Evolutionary conservation across 441 rosid genomes (phyloP).

Genomic region (Adansonia gregorii): DNA sequence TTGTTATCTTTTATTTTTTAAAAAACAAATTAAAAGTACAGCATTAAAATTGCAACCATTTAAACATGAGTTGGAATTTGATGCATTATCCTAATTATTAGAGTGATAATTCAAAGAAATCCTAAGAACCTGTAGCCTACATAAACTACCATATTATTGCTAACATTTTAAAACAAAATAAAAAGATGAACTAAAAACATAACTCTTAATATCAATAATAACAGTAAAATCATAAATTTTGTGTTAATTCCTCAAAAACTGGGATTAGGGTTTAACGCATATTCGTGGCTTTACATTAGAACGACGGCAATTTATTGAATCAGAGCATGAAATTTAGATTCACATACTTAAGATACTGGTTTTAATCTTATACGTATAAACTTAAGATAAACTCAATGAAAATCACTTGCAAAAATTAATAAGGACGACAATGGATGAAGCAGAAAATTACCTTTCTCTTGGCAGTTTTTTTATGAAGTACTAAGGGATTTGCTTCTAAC

Average conservation of each 20-base stretch:
- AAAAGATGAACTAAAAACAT: too few relatives aligned
- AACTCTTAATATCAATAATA: too few relatives aligned
- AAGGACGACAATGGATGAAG: not conserved
- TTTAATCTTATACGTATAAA: not conserved
- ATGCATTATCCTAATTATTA: too few relatives aligned
- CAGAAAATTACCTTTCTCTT: not conserved
- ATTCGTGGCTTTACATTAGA: too few relatives aligned
- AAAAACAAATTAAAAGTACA: too few relatives aligned
- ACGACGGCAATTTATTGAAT: not conserved
- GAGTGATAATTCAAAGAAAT: not conserved
- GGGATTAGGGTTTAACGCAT: not conserved
- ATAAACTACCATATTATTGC: not conserved
- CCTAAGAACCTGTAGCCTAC: not conserved
- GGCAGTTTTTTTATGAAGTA: not conserved
- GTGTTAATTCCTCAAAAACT: not conserved
- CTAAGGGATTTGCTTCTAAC: not conserved
- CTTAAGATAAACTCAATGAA: not conserved
- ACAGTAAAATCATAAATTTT: not conserved
- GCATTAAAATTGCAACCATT: too few relatives aligned
- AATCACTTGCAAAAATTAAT: not conserved
- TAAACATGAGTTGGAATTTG: too few relatives aligned
- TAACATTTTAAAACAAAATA: too few relatives aligned
- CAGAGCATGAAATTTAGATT: not conserved
- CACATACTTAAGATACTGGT: too few relatives aligned
- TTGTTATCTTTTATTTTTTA: too few relatives aligned